phyloP scores from a whole-genome alignment of 768 basidiomycete species.

The Hygrophorus pudorinus region DNA sequence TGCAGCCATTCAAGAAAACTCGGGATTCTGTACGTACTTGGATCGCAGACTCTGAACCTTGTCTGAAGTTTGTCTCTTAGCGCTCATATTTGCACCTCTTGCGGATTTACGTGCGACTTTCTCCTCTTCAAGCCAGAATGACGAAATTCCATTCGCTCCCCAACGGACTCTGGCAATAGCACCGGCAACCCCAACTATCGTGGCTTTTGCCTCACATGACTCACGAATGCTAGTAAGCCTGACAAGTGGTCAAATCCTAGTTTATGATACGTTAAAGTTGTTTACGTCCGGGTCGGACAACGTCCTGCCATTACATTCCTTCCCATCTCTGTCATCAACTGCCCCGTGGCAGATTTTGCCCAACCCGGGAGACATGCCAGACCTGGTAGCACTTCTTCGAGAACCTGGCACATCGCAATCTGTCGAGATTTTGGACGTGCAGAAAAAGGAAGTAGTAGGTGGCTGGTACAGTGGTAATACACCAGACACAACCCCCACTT shows the following conservation, averaged over 20 bases:
- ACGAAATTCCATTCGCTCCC: slow-evolving; percentile 33
- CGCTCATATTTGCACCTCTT: slow-evolving; percentile 52
- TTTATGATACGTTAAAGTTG: slow-evolving; percentile 47
- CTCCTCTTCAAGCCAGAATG: slow-evolving; percentile 29
- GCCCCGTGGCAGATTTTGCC: slow-evolving; percentile 45
- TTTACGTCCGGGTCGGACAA: slow-evolving; percentile 34
- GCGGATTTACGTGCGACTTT: slow-evolving; percentile 49
- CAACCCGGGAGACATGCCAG: slow-evolving; percentile 41
- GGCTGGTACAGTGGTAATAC: slow-evolving; percentile 40
- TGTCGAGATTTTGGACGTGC: slow-evolving; percentile 54
- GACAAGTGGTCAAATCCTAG: slow-evolving; percentile 45
- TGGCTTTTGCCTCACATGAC: slow-evolving; percentile 51
- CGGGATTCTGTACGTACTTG: not conserved
- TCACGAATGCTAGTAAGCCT: slow-evolving; percentile 50
- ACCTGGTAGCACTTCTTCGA: slow-evolving; percentile 44
- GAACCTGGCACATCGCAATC: not conserved
- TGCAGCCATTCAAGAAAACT: slow-evolving; percentile 30
- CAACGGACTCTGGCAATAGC: slow-evolving; percentile 38
- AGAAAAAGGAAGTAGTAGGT: slow-evolving; percentile 37
- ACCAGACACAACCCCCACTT: not conserved
- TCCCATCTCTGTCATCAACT: slow-evolving; percentile 30
- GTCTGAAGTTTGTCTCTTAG: slow-evolving; percentile 29
- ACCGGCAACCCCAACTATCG: slow-evolving; percentile 36
- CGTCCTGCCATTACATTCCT: slow-evolving; percentile 38
- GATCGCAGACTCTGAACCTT: too few species aligned